Base-by-base conservation (phyloP, 2,329 filamentous ascomycete genomes). In the Aureobasidium musti region DNA sequence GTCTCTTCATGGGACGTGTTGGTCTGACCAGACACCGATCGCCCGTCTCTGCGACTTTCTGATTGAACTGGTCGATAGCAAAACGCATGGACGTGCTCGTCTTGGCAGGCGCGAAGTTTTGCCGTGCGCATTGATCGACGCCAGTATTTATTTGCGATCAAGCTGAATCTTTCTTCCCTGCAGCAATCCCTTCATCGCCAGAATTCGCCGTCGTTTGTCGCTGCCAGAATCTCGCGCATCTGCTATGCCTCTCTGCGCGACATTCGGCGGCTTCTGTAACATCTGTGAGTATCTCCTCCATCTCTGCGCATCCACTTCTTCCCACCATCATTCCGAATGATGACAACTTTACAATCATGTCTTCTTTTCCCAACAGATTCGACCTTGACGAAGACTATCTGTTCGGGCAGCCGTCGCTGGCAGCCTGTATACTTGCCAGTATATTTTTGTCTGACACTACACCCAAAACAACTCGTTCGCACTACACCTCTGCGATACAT, bases 341-440 rank as follows among this genome's bases (percentile, higher is more conserved):
- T 92, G 90, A 92, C 86, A 91, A 83, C 80, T 41, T 77, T 76
- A 81, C 80, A 83, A 82, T 81, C 79, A 82, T 78, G 83, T 89
- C 90, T 92, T 92, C 90, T 91, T 92, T 92, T 90, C 89, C 89
- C 85, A 88, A 84, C 89, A 82, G 89, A 93, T 85, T 91, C 90
- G 90, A 87, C 89, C 88, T 89, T 93, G 90, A 92, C 87, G 88
- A 91, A 88, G 82, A 76, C 81, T 82, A 83, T 84, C 85, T 89
- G 82, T 85, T 82, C 86, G 88, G 88, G 87, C 82, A 76, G 80
- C 80, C 79, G 80, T 82, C 81, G 81, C 84, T 82, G 82, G 82
- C 78, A 76, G 84, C 87, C 88, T 91, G 90, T 89, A 77, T 92
- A 92, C 90, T 92, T 91, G 90, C 90, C 90, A 93, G 90, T 92